Evolutionary conservation across 805 yeast genomes (phyloP).

Genomic region (Myxozyma melibiosi): DNA sequence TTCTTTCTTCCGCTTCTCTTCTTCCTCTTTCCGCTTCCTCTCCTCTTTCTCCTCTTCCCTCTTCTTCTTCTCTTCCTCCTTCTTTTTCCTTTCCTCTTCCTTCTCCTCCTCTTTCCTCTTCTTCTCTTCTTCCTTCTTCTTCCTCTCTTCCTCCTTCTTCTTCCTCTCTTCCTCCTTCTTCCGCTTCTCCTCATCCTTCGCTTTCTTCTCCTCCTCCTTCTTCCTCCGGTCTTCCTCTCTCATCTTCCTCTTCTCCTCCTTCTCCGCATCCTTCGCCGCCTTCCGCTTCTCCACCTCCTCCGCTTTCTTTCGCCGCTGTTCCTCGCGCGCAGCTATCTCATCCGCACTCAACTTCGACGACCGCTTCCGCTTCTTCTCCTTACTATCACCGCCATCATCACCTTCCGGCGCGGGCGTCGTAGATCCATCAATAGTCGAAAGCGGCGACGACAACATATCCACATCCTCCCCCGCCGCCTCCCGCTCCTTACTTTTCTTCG

Average conservation of each 20-base stretch:
- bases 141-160: conserved; percentile 33
- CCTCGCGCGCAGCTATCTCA: conserved; percentile 27
- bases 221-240: conserved; percentile 36
- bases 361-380: conserved; percentile 22
- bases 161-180: conserved; percentile 26
- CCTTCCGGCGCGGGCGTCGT: background rate
- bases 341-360: conserved; percentile 17
- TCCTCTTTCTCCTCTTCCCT: conserved; percentile 22
- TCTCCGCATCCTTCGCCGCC: conserved; percentile 12
- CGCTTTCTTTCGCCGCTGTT: conserved; percentile 10
- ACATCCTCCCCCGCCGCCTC: no score
- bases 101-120: conserved; percentile 33
- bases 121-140: conserved; percentile 36
- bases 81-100: conserved; percentile 22
- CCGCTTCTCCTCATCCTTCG: conserved; percentile 32
- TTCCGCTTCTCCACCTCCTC: conserved; percentile 14
- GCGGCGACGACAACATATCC: background rate
- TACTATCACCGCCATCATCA: background rate
- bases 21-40: conserved; percentile 11
- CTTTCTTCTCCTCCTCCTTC: conserved; percentile 34
- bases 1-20: conserved; percentile 34
- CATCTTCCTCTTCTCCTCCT: conserved; percentile 33
- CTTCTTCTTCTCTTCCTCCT: conserved; percentile 16
- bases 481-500: background rate
- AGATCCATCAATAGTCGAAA: background rate